Percentiles rank a stretch among this genome's conserved stretches.
These are phyloP conservation scores for Vaccinium macrocarpon DNA, from an alignment of 148 eudicot genomes.

Conservation along the genomic window DNA sequence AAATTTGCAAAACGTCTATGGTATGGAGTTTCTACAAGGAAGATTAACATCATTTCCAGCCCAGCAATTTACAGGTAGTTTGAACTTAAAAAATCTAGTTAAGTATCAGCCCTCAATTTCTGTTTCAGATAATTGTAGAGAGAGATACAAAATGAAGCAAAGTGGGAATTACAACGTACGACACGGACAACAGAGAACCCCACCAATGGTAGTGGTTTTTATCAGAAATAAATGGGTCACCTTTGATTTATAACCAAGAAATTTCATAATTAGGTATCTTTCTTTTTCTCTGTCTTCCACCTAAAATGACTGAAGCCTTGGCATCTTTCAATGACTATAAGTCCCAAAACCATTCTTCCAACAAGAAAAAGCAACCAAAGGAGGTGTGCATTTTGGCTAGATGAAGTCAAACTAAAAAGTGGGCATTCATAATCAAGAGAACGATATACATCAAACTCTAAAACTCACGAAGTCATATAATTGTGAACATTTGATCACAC, in stretches of 20 bases:
- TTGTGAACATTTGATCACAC: background rate
- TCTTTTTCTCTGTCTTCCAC: slow-evolving; percentile 38
- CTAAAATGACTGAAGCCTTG: slow-evolving; percentile 19
- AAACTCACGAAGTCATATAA: background rate
- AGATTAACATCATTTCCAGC: slow-evolving; percentile 50
- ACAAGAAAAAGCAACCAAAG: slow-evolving; percentile 12
- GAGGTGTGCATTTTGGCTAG: slow-evolving; percentile 10
- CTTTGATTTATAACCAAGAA: slow-evolving; percentile 16
- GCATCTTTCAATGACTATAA: slow-evolving; percentile 21
- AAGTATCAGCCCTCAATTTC: background rate
- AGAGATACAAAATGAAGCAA: slow-evolving; percentile 4
- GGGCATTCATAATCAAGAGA: background rate
- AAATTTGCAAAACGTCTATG: slow-evolving; percentile 56
- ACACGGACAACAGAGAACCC: slow-evolving; percentile 27
- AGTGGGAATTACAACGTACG: slow-evolving; percentile 10
- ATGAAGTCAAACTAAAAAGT: background rate
- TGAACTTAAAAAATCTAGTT: background rate
- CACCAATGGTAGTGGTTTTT: slow-evolving; percentile 21
- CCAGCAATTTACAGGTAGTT: slow-evolving; percentile 70
- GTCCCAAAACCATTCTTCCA: background rate
- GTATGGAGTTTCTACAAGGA: slow-evolving; percentile 68
- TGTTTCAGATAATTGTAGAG: slow-evolving; percentile 7
- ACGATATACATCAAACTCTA: background rate
- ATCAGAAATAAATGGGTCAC: slow-evolving; percentile 24
- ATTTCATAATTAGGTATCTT: slow-evolving; percentile 27